Evolutionary conservation across 2,329 filamentous ascomycete genomes (phyloP).

Genomic region (Elsinoe arachidis): DNA sequence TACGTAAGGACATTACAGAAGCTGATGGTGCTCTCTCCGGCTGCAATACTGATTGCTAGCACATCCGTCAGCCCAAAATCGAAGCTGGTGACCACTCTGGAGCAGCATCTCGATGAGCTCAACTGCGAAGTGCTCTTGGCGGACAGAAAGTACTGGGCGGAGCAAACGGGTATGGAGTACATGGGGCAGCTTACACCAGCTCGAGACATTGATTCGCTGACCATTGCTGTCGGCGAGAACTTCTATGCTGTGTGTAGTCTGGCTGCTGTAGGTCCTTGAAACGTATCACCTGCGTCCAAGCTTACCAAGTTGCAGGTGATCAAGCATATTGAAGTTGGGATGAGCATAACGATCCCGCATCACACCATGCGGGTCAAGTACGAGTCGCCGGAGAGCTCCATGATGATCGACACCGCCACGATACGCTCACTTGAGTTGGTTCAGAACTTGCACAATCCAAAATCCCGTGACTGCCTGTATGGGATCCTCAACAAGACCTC

Average conservation of each 20-base stretch:
- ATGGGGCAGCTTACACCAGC: conserved; percentile 71
- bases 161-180: conserved; percentile 65
- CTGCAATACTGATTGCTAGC: conserved; percentile 67
- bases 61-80: conserved; percentile 63
- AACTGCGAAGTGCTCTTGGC: conserved; percentile 50
- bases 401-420: conserved; percentile 91
- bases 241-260: conserved; percentile 81
- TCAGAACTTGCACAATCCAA: conserved; percentile 70
- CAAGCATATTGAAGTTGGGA: conserved; percentile 67
- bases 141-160: conserved; percentile 77
- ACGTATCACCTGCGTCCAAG: background rate
- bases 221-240: conserved; percentile 70
- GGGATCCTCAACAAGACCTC: conserved; percentile 75
- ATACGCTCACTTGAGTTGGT: conserved; percentile 82
- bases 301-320: conserved; percentile 49
- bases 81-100: conserved; percentile 64
- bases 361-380: conserved; percentile 81
- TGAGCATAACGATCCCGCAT: conserved; percentile 60
- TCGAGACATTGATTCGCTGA: conserved; percentile 72
- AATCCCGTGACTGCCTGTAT: conserved; percentile 74
- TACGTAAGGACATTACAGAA: conserved; percentile 86
- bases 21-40: conserved; percentile 69
- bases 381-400: conserved; percentile 78
- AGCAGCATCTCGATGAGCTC: conserved; percentile 59
- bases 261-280: conserved; percentile 57